phyloP scores from a whole-genome alignment of 768 basidiomycete genomes.

The Hericium erinaceus region DNA sequence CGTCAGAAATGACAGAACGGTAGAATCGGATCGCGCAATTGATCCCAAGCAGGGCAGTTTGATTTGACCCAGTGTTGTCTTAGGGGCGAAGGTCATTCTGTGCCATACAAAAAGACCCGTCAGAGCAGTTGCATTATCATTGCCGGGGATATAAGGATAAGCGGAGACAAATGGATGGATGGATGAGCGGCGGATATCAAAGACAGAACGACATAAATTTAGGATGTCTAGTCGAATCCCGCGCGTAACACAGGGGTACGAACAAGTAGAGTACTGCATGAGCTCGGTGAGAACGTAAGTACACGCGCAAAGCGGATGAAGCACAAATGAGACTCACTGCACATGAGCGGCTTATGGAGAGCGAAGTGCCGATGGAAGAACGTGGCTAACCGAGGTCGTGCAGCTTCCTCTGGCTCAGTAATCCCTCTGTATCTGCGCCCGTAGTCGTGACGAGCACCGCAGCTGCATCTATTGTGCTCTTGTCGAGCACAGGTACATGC shows the following conservation, averaged over 20 bases:
- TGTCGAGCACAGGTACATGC: neutral
- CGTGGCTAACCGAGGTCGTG: slow-evolving; percentile 37
- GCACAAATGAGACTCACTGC: slow-evolving; percentile 39
- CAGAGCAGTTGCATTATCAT: no score
- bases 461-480: neutral
- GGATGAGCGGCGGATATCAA: no score
- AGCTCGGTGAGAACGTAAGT: no score
- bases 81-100: slow-evolving; percentile 67
- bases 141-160: no score
- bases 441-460: neutral
- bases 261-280: slow-evolving; percentile 13
- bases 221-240: no score
- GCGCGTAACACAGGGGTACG: neutral
- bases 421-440: neutral
- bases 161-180: no score
- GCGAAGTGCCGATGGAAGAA: neutral
- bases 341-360: slow-evolving; percentile 62
- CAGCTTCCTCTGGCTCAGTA: slow-evolving; percentile 41
- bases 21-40: slow-evolving; percentile 30
- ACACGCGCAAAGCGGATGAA: neutral
- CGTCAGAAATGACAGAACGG: neutral
- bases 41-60: slow-evolving; percentile 64
- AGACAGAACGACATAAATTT: no score
- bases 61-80: slow-evolving; percentile 61
- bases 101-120: no score